Base-by-base conservation (phyloP, 345 rosid genomes). In the Melastoma malabathricum region DNA sequence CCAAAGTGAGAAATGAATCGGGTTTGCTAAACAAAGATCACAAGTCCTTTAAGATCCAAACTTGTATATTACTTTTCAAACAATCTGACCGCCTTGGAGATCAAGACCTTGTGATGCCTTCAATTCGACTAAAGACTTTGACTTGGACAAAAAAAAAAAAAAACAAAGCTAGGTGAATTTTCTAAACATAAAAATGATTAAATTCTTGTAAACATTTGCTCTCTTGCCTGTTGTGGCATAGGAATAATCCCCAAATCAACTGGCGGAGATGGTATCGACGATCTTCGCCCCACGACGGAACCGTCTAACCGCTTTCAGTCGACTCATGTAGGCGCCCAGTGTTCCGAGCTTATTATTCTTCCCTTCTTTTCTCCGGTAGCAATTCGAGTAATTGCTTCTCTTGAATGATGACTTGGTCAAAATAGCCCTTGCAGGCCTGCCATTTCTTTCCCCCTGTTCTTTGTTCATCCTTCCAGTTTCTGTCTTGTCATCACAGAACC, bases 211-310 rank as follows among this genome's bases (percentile, higher is more conserved):
- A 27, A 27, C 31, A 6, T 27, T 27, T 27, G 6, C 31, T 27
- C 6, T 3, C 31, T 3, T 27, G 31, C 31, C 6, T 6, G 31
- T 27, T 6, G 6, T 6, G 56, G 13, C 9, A 34, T 14, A 17
- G 25, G 19, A 50, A 27, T 15, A 18, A 23, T 17, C 43, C 15
- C 0, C 20, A 15, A 50, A 27, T 50, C 19, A 50, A 50, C 34
- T 41, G 34, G 54, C 54, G 17, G 4, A 15, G 54, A 15, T 72
- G 46, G 15, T 18, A 13, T 48, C 65, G n/a, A 52, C 53, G 57
- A 81, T 61, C 70, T 69, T 73, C 50, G 62, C 70, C 46, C 84
- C 80, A 14, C 59, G 47, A 8, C 12, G 50, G 15, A 39, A n/a
- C 50, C 64, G 64, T 65, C 80, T 73, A 22, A 22, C 19, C n/a